Conservation (phyloP, 331 rosid genomes). For the Acacia pycnantha region DNA sequence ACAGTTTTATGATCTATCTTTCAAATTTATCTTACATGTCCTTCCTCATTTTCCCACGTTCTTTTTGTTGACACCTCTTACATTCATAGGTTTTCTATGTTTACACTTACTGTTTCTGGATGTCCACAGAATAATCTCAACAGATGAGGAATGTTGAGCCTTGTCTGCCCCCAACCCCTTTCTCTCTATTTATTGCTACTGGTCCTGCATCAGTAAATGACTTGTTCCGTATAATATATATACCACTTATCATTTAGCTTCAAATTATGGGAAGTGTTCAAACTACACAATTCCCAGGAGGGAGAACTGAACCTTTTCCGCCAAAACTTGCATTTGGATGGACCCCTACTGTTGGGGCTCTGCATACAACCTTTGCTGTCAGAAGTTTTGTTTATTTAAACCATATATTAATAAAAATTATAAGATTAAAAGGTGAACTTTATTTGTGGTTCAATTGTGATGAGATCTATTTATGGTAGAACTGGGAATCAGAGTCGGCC, state of each 20-base stretch:
- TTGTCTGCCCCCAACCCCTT: background rate
- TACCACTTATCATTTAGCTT: background rate
- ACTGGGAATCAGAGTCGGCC: no score
- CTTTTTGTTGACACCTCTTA: background rate
- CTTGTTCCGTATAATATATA: background rate
- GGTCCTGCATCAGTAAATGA: background rate
- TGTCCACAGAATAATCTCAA: background rate
- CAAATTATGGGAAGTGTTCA: background rate
- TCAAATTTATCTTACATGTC: constrained; percentile 1
- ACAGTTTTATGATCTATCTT: background rate
- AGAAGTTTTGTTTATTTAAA: background rate
- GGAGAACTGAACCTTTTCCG: background rate
- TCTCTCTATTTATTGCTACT: background rate
- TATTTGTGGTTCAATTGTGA: background rate
- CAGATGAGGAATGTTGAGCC: background rate
- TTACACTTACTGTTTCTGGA: background rate
- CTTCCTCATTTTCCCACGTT: constrained; percentile 1
- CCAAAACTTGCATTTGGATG: background rate
- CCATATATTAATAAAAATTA: background rate
- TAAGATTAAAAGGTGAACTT: background rate
- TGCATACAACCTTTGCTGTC: background rate
- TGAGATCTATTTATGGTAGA: background rate
- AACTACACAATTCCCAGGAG: background rate
- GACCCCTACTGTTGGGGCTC: background rate
- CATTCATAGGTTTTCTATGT: background rate